These are phyloP conservation scores for Pyrenula aspistea DNA, from an alignment of 495 filamentous ascomycete species.

Conservation along the genomic window DNA sequence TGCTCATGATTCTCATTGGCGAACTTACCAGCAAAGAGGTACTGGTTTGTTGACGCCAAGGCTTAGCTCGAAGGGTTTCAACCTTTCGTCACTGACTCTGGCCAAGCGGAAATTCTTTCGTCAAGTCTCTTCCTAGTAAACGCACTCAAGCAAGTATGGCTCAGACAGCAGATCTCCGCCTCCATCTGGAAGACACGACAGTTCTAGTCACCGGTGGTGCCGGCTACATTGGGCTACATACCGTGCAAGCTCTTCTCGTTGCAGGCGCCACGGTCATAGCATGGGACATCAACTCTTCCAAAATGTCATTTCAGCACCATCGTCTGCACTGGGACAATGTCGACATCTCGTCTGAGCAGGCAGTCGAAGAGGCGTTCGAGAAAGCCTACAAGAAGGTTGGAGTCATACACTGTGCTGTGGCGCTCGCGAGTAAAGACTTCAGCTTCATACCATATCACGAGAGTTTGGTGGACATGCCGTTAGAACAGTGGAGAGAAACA, in stretches of 20 bases:
- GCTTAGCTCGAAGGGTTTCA: no score
- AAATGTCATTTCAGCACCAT: neutral
- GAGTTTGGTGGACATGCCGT: conserved; percentile 21
- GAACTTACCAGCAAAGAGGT: no score
- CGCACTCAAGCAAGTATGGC: no score
- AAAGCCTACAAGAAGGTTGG: conserved; percentile 14
- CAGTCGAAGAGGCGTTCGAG: conserved; percentile 16
- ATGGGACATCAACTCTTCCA: conserved; percentile 17
- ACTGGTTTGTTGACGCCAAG: no score
- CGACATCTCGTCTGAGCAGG: conserved; percentile 19
- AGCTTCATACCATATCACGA: conserved; percentile 20
- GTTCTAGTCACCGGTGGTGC: conserved; percentile 10
- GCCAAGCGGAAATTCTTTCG: no score
- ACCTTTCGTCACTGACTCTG: no score
- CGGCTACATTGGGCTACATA: conserved; percentile 20
- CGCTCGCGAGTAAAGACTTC: conserved; percentile 26
- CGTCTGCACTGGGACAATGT: conserved; percentile 10
- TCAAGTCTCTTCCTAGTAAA: no score
- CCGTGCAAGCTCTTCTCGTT: conserved; percentile 21
- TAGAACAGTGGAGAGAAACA: conserved; percentile 19
- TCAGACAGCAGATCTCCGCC: conserved; percentile 8
- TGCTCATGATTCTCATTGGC: no score
- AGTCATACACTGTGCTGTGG: conserved; percentile 22
- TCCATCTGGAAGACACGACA: conserved; percentile 21
- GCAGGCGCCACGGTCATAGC: conserved; percentile 23